A percentile compares a stretch with the other conserved stretches of the same genome.
Conservation (phyloP, 2,329 filamentous ascomycete species). For the Penicillium sp. region DNA sequence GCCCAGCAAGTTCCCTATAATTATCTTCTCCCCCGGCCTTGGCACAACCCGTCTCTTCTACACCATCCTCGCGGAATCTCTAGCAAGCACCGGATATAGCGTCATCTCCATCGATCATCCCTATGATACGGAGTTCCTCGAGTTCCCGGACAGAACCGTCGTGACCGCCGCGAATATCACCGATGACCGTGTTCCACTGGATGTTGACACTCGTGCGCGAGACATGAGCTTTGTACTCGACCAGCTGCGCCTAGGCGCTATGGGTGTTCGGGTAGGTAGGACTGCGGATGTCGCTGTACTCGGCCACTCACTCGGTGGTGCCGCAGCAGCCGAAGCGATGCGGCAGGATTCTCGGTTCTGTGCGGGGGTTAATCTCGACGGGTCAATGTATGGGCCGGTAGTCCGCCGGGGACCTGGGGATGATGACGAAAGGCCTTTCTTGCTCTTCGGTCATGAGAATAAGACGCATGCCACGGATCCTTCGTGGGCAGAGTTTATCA, state of each 20-base stretch:
- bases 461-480: slow-evolving; percentile 25
- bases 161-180: slow-evolving; percentile 21
- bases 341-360: slow-evolving; percentile 23
- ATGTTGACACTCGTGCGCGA: slow-evolving; percentile 16
- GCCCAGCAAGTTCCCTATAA: slow-evolving; percentile 27
- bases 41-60: slow-evolving; percentile 37
- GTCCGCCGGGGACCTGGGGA: slow-evolving; percentile 12
- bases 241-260: slow-evolving; percentile 9
- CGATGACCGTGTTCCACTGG: slow-evolving; percentile 12
- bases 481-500: slow-evolving; percentile 21
- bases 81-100: slow-evolving; percentile 41
- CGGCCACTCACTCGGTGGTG: slow-evolving; percentile 31
- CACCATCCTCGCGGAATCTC: slow-evolving; percentile 33
- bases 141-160: slow-evolving; percentile 35
- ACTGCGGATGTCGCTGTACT: slow-evolving; percentile 21
- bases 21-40: slow-evolving; percentile 41
- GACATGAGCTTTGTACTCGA: slow-evolving; percentile 26
- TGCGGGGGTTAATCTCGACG: slow-evolving; percentile 28
- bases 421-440: slow-evolving; percentile 15
- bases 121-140: slow-evolving; percentile 40
- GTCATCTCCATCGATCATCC: slow-evolving; percentile 44
- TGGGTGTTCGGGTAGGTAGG: background rate
- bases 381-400: slow-evolving; percentile 23
- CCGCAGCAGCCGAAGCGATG: slow-evolving; percentile 25
- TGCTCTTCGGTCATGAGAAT: slow-evolving; percentile 22